phyloP scores from a whole-genome alignment of 139 green algal genomes.

The Pycnococcus provasolii region DNA sequence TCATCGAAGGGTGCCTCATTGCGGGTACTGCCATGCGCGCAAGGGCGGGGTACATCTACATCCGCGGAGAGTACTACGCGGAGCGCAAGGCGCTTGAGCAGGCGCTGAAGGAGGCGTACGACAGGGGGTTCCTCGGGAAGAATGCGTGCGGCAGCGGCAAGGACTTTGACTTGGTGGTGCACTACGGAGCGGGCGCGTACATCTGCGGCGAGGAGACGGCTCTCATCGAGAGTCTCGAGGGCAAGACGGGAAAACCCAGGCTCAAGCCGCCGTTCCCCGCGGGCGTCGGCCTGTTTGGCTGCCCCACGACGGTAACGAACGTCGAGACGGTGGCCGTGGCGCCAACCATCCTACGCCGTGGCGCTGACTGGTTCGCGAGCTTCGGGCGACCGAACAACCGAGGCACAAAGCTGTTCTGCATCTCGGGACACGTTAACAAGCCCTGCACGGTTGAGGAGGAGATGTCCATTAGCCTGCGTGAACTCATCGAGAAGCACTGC shows the following conservation, averaged over 20 bases:
- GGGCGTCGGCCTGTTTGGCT: slow-evolving; percentile 91
- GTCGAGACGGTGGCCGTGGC: slow-evolving; percentile 92
- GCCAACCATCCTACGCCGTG: slow-evolving; percentile 90
- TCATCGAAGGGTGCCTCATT: slow-evolving; percentile 93
- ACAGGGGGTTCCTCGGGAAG: slow-evolving; percentile 53
- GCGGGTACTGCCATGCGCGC: slow-evolving; percentile 80
- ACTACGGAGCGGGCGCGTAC: slow-evolving; percentile 93
- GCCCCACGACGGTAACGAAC: slow-evolving; percentile 93
- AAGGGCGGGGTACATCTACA: slow-evolving; percentile 88
- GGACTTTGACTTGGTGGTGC: slow-evolving; percentile 89
- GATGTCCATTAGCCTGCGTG: slow-evolving; percentile 87
- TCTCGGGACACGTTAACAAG: slow-evolving; percentile 95
- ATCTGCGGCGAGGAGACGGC: slow-evolving; percentile 98
- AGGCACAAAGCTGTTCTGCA: slow-evolving; percentile 98
- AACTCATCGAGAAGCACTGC: slow-evolving; percentile 92
- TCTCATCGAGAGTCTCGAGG: slow-evolving; percentile 91
- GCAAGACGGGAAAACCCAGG: slow-evolving; percentile 90
- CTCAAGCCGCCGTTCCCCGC: slow-evolving; percentile 96
- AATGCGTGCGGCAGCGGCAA: slow-evolving; percentile 85
- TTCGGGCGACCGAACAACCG: slow-evolving; percentile 95
- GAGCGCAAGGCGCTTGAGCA: slow-evolving; percentile 58
- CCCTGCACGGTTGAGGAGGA: slow-evolving; percentile 98
- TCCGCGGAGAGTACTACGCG: slow-evolving; percentile 91
- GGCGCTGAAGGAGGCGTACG: slow-evolving; percentile 37
- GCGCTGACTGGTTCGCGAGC: slow-evolving; percentile 84